phyloP scores from a whole-genome alignment of 192 early-diverging fungal genomes.

The Coemansia sp. region DNA sequence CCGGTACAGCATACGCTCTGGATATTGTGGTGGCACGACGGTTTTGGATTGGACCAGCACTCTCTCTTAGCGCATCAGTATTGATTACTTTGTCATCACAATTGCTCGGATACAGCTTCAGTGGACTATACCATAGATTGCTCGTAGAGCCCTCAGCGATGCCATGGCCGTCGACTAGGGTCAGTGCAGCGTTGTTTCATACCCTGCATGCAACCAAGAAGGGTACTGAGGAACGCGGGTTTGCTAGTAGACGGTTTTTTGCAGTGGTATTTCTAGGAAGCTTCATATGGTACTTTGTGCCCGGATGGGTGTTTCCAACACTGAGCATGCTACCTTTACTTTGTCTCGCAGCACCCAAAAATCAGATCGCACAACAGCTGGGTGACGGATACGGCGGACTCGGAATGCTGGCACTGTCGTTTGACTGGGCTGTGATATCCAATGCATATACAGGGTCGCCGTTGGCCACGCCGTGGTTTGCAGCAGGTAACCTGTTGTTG shows the following conservation, averaged over 20 bases:
- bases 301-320: slow-evolving; percentile 61
- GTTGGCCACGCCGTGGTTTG: slow-evolving; percentile 69
- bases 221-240: no score
- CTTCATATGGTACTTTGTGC: slow-evolving; percentile 56
- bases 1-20: slow-evolving; percentile 67
- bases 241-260: no score
- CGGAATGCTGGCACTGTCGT: slow-evolving; percentile 60
- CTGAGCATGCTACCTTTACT: slow-evolving; percentile 59
- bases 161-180: slow-evolving; percentile 81
- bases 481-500: slow-evolving; percentile 61
- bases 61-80: slow-evolving; percentile 57
- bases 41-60: slow-evolving; percentile 61
- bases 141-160: slow-evolving; percentile 76
- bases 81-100: slow-evolving; percentile 66
- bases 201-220: slow-evolving; percentile 68
- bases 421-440: slow-evolving; percentile 70
- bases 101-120: slow-evolving; percentile 60
- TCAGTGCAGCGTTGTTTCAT: slow-evolving; percentile 66
- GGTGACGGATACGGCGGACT: slow-evolving; percentile 53
- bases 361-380: slow-evolving; percentile 28
- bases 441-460: slow-evolving; percentile 54
- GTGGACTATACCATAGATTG: slow-evolving; percentile 66
- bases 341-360: slow-evolving; percentile 48
- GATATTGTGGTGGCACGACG: slow-evolving; percentile 63
- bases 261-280: slow-evolving; percentile 24